A percentile compares a stretch with the other conserved stretches of the same genome.
Conservation (phyloP, 208 protist species). For the Leishmania martiniquensis region DNA sequence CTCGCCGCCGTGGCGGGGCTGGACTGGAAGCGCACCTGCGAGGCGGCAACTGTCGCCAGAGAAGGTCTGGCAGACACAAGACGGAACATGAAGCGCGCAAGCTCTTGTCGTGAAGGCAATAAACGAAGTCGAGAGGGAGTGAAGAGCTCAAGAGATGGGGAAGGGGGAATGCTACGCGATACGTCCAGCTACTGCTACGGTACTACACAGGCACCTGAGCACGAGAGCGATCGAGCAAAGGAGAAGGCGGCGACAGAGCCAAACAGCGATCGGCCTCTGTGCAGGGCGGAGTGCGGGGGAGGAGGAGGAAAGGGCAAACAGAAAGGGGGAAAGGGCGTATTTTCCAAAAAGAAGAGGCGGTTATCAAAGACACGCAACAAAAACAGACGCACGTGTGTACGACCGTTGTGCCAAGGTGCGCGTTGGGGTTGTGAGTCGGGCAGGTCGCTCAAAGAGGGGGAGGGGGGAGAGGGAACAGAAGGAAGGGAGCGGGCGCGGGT, state of each 20-base stretch:
- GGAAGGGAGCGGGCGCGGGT: neutral
- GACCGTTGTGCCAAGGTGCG: neutral
- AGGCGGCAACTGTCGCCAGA: constrained; percentile 8
- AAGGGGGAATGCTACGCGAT: neutral
- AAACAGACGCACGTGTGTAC: neutral
- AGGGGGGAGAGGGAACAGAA: no score
- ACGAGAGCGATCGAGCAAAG: constrained; percentile 6
- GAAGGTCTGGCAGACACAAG: constrained; percentile 24
- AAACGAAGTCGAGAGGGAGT: neutral
- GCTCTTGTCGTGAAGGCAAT: neutral
- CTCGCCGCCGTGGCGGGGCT: constrained; percentile 10
- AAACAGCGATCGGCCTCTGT: neutral
- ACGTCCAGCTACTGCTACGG: neutral
- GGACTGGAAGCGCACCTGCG: constrained; percentile 24
- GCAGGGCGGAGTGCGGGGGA: neutral
- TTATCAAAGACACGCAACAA: neutral
- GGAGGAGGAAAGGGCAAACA: neutral
- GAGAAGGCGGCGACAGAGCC: neutral
- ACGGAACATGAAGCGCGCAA: constrained; percentile 38
- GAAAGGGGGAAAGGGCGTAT: neutral
- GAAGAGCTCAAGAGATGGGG: neutral
- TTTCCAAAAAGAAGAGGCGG: neutral
- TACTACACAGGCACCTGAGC: neutral
- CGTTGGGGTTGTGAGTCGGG: neutral
- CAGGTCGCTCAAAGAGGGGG: neutral